Conservation (phyloP, 1,139 yeast genomes). For the Geotrichum carabidarum region DNA sequence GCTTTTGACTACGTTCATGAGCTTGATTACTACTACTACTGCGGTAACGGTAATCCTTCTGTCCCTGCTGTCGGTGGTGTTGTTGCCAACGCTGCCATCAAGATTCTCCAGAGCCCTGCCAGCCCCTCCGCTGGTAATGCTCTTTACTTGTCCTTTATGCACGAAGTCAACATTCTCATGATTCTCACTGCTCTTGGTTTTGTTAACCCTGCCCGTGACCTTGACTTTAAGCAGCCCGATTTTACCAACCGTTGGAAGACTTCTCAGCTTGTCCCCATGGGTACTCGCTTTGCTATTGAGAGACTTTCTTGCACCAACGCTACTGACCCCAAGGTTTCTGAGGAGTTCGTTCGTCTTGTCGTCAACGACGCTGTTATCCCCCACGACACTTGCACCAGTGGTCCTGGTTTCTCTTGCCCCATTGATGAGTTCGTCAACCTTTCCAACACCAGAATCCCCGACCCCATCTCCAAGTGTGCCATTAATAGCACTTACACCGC, state of each 20-base stretch:
- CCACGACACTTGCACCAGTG: constrained; percentile 46
- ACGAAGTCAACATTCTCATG: constrained; percentile 53
- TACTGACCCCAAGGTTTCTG: constrained; percentile 4
- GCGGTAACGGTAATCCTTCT: constrained; percentile 51
- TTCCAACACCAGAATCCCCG: constrained; percentile 1
- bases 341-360: constrained; percentile 48
- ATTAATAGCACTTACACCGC: constrained; percentile 2
- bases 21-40: constrained; percentile 46
- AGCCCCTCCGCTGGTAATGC: constrained; percentile 39
- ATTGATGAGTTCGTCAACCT: constrained; percentile 38
- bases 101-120: constrained; percentile 36
- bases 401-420: constrained; percentile 60
- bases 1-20: constrained; percentile 47
- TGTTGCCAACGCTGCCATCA: constrained; percentile 47
- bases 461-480: constrained; percentile 12
- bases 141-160: constrained; percentile 49
- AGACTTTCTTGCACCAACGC: constrained; percentile 42
- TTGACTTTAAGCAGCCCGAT: constrained; percentile 38
- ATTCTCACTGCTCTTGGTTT: constrained; percentile 51
- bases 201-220: constrained; percentile 39
- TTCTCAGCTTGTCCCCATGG: constrained; percentile 52
- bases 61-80: constrained; percentile 48
- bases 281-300: constrained; percentile 52
- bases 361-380: constrained; percentile 62
- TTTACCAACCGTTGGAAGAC: constrained; percentile 46